These are phyloP conservation scores for Boletus subcaerulescens DNA, from an alignment of 768 basidiomycete species.

Conservation along the genomic window DNA sequence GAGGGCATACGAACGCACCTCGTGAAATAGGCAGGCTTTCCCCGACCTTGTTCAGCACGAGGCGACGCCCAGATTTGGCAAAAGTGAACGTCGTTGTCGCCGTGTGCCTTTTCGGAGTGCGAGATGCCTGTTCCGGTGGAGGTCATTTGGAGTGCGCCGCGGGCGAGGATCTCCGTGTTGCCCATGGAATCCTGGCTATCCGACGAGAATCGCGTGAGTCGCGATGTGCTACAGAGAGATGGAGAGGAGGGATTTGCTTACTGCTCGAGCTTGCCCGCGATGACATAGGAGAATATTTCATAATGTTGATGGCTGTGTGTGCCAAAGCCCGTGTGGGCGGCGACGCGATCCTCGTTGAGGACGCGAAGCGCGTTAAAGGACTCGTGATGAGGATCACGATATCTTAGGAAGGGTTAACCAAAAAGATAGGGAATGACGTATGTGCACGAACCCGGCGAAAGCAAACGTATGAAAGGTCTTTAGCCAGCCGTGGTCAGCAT, in stretches of 20 bases:
- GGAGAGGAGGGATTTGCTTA: slow-evolving; percentile 33
- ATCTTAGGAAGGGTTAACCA: slow-evolving; percentile 36
- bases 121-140: slow-evolving; percentile 90
- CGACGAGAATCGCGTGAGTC: neutral
- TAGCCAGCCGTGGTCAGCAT: slow-evolving; percentile 82
- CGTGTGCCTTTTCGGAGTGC: slow-evolving; percentile 68
- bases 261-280: slow-evolving; percentile 80
- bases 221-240: neutral
- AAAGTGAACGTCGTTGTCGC: slow-evolving; percentile 50
- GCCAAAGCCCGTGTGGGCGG: slow-evolving; percentile 74
- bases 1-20: slow-evolving; percentile 37
- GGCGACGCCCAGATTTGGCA: slow-evolving; percentile 72
- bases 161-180: slow-evolving; percentile 83
- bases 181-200: slow-evolving; percentile 86
- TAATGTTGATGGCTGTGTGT: slow-evolving; percentile 81
- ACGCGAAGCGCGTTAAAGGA: slow-evolving; percentile 77
- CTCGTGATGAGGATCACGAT: slow-evolving; percentile 55
- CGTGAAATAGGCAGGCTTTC: slow-evolving; percentile 77
- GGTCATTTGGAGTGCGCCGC: slow-evolving; percentile 89
- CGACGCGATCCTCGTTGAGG: slow-evolving; percentile 92
- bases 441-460: slow-evolving; percentile 55
- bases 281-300: slow-evolving; percentile 90
- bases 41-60: slow-evolving; percentile 22
- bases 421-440: slow-evolving; percentile 13
- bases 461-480: slow-evolving; percentile 87